These are phyloP conservation scores for Periglandula ipomoeae DNA, from an alignment of 2,329 filamentous ascomycete species.

Conservation along the genomic window DNA sequence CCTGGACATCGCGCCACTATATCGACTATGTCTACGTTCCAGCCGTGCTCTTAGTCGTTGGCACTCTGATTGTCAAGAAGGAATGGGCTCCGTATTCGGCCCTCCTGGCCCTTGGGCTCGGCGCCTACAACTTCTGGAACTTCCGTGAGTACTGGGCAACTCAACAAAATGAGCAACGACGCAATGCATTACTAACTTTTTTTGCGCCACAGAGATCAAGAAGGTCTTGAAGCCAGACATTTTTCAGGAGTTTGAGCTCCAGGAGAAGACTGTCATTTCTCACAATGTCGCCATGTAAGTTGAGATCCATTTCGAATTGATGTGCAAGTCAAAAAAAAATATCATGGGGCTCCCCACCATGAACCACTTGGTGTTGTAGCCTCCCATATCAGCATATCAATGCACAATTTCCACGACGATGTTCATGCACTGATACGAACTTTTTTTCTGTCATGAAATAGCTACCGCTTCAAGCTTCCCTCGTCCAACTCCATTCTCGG, in stretches of 20 bases:
- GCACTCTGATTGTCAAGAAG: constrained; percentile 67
- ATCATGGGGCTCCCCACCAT: too few relatives aligned
- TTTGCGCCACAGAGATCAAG: constrained; percentile 48
- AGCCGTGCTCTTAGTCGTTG: constrained; percentile 66
- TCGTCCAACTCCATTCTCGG: constrained; percentile 73
- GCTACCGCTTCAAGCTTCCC: constrained; percentile 89
- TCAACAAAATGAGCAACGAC: neutral
- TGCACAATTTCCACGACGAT: neutral
- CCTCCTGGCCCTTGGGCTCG: constrained; percentile 55
- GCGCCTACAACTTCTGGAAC: constrained; percentile 61
- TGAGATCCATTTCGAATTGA: neutral
- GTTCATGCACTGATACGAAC: neutral
- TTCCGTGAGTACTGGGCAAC: constrained; percentile 49
- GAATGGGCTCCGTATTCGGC: constrained; percentile 68
- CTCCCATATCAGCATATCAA: neutral
- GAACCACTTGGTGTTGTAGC: neutral
- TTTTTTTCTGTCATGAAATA: constrained; percentile 22
- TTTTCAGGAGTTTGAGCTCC: constrained; percentile 88
- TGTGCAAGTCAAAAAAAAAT: too few relatives aligned
- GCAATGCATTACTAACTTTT: neutral
- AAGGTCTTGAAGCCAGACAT: constrained; percentile 78
- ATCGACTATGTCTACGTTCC: constrained; percentile 79
- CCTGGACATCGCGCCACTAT: constrained; percentile 48
- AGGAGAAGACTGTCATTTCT: constrained; percentile 90
- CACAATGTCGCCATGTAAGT: constrained; percentile 95